phyloP scores from a whole-genome alignment of 2,329 filamentous ascomycete species.

The Sphaceloma murrayae region DNA sequence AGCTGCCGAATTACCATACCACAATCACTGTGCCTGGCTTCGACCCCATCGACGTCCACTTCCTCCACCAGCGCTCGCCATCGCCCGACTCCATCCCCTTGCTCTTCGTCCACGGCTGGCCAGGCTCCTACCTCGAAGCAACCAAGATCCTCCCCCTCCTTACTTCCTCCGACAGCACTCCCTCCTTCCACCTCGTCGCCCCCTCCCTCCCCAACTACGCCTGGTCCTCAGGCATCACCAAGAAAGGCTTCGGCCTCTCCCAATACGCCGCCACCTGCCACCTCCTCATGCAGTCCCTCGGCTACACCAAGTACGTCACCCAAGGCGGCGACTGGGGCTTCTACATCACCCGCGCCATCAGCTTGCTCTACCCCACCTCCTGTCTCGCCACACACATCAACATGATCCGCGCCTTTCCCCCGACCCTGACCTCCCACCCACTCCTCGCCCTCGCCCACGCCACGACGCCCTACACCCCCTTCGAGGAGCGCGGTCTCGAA shows the following conservation, averaged over 20 bases:
- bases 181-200: slow-evolving; percentile 45
- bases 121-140: slow-evolving; percentile 60
- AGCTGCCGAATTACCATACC: slow-evolving; percentile 50
- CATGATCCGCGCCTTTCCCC: slow-evolving; percentile 43
- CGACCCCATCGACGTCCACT: slow-evolving; percentile 52
- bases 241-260: slow-evolving; percentile 48
- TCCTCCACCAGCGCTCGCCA: slow-evolving; percentile 49
- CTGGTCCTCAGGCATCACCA: slow-evolving; percentile 40
- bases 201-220: slow-evolving; percentile 49
- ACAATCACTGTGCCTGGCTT: slow-evolving; percentile 49
- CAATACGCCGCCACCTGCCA: slow-evolving; percentile 58
- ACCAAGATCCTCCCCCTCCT: slow-evolving; percentile 49
- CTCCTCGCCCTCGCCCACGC: slow-evolving; percentile 49
- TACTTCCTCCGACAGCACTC: slow-evolving; percentile 29
- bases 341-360: slow-evolving; percentile 54
- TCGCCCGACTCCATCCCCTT: slow-evolving; percentile 50
- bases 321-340: slow-evolving; percentile 65
- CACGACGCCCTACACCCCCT: slow-evolving; percentile 43
- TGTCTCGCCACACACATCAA: slow-evolving; percentile 56
- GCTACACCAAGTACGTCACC: slow-evolving; percentile 50
- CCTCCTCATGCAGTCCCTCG: slow-evolving; percentile 58
- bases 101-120: slow-evolving; percentile 60
- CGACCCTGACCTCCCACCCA: slow-evolving; percentile 45
- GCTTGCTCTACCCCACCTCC: slow-evolving; percentile 47
- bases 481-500: slow-evolving; percentile 44